These are phyloP conservation scores for Schizosaccharomyces cryophilus DNA, from an alignment of 805 yeast species.

Conservation along the genomic window DNA sequence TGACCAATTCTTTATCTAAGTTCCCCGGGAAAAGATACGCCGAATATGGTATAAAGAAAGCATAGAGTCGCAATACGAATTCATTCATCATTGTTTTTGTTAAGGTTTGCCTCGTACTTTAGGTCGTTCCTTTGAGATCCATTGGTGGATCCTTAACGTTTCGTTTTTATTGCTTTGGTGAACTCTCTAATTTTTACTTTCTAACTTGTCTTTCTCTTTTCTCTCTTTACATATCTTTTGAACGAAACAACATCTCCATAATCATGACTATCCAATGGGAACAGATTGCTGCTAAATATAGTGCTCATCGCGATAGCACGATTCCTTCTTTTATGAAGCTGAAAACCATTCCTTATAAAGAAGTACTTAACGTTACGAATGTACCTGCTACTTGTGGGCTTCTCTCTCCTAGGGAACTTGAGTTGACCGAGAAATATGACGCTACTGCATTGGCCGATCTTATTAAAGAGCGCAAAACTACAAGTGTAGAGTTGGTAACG, in stretches of 20 bases:
- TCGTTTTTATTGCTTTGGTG: no score
- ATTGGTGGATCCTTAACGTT: no score
- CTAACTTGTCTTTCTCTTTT: no score
- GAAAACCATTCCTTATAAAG: not conserved
- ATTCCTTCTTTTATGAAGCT: not conserved
- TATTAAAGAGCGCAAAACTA: slow-evolving; percentile 18
- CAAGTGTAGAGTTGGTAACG: slow-evolving; percentile 21
- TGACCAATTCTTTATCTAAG: not conserved
- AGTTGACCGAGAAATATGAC: slow-evolving; percentile 20
- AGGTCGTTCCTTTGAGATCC: no score
- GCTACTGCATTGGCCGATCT: slow-evolving; percentile 15
- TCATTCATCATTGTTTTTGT: no score
- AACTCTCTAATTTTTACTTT: no score
- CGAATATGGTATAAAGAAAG: no score
- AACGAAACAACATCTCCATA: not conserved
- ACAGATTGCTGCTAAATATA: not conserved
- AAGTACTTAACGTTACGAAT: not conserved
- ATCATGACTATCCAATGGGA: not conserved
- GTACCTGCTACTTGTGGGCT: slow-evolving; percentile 4
- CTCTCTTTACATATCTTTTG: not conserved
- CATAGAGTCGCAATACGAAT: no score
- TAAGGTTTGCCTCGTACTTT: no score
- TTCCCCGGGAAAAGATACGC: no score
- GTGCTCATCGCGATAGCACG: not conserved
- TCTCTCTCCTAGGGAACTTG: slow-evolving; percentile 17